Conservation (phyloP, 2,329 filamentous ascomycete genomes). For the Ascochyta fabae region DNA sequence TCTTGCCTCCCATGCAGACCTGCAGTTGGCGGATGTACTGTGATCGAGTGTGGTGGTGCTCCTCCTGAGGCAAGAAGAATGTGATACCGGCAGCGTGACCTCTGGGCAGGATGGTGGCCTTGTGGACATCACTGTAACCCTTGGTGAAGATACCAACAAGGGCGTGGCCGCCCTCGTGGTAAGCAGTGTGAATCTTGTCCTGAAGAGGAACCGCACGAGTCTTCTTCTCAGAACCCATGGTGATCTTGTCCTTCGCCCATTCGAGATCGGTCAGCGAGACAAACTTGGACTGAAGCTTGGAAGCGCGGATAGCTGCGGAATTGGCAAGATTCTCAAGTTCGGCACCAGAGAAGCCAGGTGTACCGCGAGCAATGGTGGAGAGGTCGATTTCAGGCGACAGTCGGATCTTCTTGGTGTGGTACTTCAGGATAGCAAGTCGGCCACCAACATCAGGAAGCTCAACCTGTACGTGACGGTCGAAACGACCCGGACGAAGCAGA, state of each 20-base stretch:
- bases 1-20: conserved; percentile 82
- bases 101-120: conserved; percentile 94
- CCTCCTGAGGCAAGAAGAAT: conserved; percentile 87
- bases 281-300: conserved; percentile 77
- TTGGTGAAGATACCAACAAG: conserved; percentile 85
- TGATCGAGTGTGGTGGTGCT: conserved; percentile 78
- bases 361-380: conserved; percentile 82
- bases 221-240: conserved; percentile 93
- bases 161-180: conserved; percentile 95
- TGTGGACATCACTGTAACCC: conserved; percentile 81
- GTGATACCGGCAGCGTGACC: conserved; percentile 87
- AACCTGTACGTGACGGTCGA: conserved; percentile 91
- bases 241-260: conserved; percentile 97
- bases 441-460: conserved; percentile 91
- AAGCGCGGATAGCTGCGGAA: conserved; percentile 93
- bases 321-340: conserved; percentile 98
- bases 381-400: conserved; percentile 80
- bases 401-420: conserved; percentile 93
- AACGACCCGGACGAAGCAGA: conserved; percentile 89
- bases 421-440: conserved; percentile 88
- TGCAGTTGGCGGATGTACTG: conserved; percentile 84
- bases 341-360: conserved; percentile 90
- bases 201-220: conserved; percentile 90
- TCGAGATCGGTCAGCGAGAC: conserved; percentile 85
- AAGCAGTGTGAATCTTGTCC: conserved; percentile 95